These are phyloP conservation scores for Saksenaea vasiformis DNA, from an alignment of 371 early-diverging fungal genomes.

Conservation along the genomic window DNA sequence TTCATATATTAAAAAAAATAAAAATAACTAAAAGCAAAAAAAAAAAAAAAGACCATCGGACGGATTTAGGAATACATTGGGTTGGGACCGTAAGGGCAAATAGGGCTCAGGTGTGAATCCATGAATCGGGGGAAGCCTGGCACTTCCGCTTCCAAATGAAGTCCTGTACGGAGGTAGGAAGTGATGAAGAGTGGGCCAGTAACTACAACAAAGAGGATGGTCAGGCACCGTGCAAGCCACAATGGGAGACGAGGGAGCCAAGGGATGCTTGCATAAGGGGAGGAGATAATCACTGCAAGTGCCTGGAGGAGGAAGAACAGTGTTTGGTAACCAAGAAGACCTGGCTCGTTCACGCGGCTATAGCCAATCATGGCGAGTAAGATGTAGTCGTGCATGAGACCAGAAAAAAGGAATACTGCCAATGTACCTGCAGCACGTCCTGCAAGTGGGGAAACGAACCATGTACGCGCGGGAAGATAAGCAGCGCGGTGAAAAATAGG, in stretches of 20 bases:
- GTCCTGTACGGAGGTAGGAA: slow-evolving; percentile 32
- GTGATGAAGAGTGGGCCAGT: slow-evolving; percentile 38
- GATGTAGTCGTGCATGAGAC: slow-evolving; percentile 44
- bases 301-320: slow-evolving; percentile 36
- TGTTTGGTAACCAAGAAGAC: slow-evolving; percentile 28
- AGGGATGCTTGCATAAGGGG: neutral
- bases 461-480: slow-evolving; percentile 21
- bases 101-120: slow-evolving; percentile 17
- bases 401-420: slow-evolving; percentile 32
- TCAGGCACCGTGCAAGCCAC: slow-evolving; percentile 24
- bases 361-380: slow-evolving; percentile 28
- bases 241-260: slow-evolving; percentile 10
- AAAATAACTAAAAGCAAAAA: too few species aligned
- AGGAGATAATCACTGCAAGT: slow-evolving; percentile 11
- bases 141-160: slow-evolving; percentile 25
- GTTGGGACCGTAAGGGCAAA: slow-evolving; percentile 32
- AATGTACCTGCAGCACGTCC: slow-evolving; percentile 25
- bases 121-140: slow-evolving; percentile 36
- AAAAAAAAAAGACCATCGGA: too few species aligned
- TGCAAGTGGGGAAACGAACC: slow-evolving; percentile 6
- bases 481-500: slow-evolving; percentile 29
- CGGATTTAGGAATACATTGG: neutral
- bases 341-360: slow-evolving; percentile 8
- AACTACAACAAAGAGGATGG: slow-evolving; percentile 24
- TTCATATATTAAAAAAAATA: neutral